These are phyloP conservation scores for Thelonectria blattea DNA, from an alignment of 2,329 filamentous ascomycete species.

Conservation along the genomic window DNA sequence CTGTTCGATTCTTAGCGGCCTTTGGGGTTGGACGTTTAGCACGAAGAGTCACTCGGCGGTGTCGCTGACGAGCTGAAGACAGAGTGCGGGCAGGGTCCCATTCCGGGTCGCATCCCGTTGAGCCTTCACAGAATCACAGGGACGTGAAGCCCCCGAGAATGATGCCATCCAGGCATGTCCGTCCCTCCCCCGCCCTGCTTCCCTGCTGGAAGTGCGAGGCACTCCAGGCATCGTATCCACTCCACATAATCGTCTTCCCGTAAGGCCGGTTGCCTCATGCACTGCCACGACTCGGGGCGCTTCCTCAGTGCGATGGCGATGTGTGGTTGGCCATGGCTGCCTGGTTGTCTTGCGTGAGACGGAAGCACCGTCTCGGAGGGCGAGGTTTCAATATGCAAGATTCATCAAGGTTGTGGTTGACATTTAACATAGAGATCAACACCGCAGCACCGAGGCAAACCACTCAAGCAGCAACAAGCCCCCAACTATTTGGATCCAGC, in stretches of 20 bases:
- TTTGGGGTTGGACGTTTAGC: not conserved
- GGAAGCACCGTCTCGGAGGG: slow-evolving; percentile 15
- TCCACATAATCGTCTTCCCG: slow-evolving; percentile 13
- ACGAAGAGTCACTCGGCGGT: slow-evolving; percentile 7
- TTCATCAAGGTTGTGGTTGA: slow-evolving; percentile 18
- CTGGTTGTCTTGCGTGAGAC: slow-evolving; percentile 23
- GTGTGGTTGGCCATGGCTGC: slow-evolving; percentile 23
- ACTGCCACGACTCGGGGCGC: slow-evolving; percentile 38
- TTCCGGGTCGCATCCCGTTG: not conserved
- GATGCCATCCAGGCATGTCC: not conserved
- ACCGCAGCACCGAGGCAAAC: not conserved
- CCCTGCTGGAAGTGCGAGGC: not conserved
- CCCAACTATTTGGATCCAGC: not conserved
- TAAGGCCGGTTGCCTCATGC: slow-evolving; percentile 38
- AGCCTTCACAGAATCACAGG: not conserved
- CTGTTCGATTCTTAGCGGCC: too few species aligned
- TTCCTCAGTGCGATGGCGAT: slow-evolving; percentile 8
- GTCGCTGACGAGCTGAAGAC: not conserved
- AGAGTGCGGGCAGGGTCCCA: not conserved
- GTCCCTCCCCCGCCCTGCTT: not conserved
- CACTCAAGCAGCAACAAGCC: slow-evolving; percentile 1
- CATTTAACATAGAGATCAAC: too few species aligned
- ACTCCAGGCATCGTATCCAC: slow-evolving; percentile 17
- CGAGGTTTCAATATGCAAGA: slow-evolving; percentile 6
- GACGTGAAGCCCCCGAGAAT: not conserved